Base-by-base conservation (phyloP, 768 basidiomycete genomes). In the Termitomyces titanicus region DNA sequence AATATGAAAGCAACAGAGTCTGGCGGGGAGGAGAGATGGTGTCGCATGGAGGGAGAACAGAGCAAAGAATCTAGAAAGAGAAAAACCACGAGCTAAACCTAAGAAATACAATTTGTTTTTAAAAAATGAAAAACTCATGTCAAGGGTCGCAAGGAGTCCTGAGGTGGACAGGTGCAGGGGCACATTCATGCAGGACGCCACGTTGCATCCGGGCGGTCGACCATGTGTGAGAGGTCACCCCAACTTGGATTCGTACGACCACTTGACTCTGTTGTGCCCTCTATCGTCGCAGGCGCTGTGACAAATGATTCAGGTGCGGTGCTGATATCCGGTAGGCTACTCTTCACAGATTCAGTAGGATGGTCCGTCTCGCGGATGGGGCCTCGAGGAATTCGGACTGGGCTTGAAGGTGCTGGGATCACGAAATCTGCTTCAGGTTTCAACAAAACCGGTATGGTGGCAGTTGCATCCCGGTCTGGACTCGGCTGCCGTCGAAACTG, bases 251-350 rank as follows among this genome's bases (percentile, higher is more conserved):
- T 72, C 35, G 75, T 78, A 22, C 69, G 68, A 33, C 72, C 77
- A 51, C 79, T 77, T 51, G 78, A 75, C 42, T 81, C 84, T 17
- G 84, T 84, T 63, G 79, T 76, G 22, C 81, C 80, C 15, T 77
- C 76, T 11, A 85, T 66, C 7, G 85, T 86, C 45, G 79, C 77
- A 39, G 88, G 77, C 17, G 81, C 79, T 5, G 88, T 88, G 20
- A 89, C 77, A 60, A 88, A 86, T 53, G 87, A 89, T 55, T 77
- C 77, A 3, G 81, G 77, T 12, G 88, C 87, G 0, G 85, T 86
- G 66, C 87, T 88, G 63, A 89, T 77, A 65, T 85, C 85, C 0
- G 79, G 77, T 37, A 72, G 80, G 61, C 80, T 80, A 58, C 66
- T 73, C 54, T 62, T 63, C 57, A 42, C 57, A 33, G 67, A 64